These are phyloP conservation scores for Penicillium diatomitis DNA, from an alignment of 495 filamentous ascomycete genomes.

Conservation along the genomic window DNA sequence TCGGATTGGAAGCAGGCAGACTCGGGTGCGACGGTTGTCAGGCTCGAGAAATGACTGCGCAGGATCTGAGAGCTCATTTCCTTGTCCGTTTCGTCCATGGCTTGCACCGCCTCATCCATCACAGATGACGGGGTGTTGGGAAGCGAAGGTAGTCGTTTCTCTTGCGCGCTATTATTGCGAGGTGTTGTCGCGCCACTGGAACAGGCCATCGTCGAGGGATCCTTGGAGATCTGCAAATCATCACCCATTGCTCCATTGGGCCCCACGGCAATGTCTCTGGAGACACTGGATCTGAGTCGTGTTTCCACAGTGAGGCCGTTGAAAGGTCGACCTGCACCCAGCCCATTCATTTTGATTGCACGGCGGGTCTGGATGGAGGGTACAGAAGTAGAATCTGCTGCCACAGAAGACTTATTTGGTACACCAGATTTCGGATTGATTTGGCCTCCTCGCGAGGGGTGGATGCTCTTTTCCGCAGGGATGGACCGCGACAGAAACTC, in stretches of 20 bases:
- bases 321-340: slow-evolving; percentile 8
- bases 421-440: no score
- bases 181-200: slow-evolving; percentile 22
- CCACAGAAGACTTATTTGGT: no score
- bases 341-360: slow-evolving; percentile 17
- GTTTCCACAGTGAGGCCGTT: slow-evolving; percentile 23
- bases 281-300: slow-evolving; percentile 6
- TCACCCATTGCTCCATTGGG: slow-evolving; percentile 2
- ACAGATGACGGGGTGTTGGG: slow-evolving; percentile 41
- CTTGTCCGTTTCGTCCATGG: slow-evolving; percentile 29
- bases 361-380: slow-evolving; percentile 31
- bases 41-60: slow-evolving; percentile 35
- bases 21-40: slow-evolving; percentile 32
- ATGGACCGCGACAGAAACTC: slow-evolving; percentile 4
- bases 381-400: background rate
- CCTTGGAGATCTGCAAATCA: slow-evolving; percentile 4
- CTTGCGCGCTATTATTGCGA: slow-evolving; percentile 17
- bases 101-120: slow-evolving; percentile 38
- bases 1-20: slow-evolving; percentile 17
- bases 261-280: slow-evolving; percentile 1
- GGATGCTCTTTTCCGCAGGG: background rate
- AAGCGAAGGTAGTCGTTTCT: slow-evolving; percentile 38
- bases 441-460: background rate
- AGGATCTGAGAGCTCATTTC: slow-evolving; percentile 25
- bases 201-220: slow-evolving; percentile 2